phyloP scores from a whole-genome alignment of 768 basidiomycete species.

The Mrakia gelida region DNA sequence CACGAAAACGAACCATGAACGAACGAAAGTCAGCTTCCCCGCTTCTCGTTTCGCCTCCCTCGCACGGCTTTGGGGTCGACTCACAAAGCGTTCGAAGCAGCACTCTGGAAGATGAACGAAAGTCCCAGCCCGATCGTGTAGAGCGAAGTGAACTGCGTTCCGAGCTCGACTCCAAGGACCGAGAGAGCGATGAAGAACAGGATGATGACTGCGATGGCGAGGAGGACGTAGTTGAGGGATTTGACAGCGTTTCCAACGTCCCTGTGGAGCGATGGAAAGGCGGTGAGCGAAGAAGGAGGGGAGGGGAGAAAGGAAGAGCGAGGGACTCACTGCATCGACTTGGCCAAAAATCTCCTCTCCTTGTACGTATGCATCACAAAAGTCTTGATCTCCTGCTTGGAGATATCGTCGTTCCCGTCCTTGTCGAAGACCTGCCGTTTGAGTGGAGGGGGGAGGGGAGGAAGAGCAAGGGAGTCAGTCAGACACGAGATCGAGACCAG shows the following conservation, averaged over 20 bases:
- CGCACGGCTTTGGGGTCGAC: background rate
- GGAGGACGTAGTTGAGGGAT: constrained; percentile 61
- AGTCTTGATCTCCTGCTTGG: constrained; percentile 68
- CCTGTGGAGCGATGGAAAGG: background rate
- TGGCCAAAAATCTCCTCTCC: constrained; percentile 68
- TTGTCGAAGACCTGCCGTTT: constrained; percentile 44
- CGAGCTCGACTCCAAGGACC: constrained; percentile 58
- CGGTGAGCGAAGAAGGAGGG: too few species aligned
- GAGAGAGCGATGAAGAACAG: constrained; percentile 68
- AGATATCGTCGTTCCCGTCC: constrained; percentile 72
- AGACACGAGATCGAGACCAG: background rate
- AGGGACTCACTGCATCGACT: constrained; percentile 56
- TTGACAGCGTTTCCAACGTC: constrained; percentile 65
- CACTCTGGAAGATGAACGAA: constrained; percentile 74
- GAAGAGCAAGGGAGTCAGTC: too few species aligned
- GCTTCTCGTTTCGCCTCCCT: background rate
- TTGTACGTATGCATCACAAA: constrained; percentile 67
- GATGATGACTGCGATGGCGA: constrained; percentile 60
- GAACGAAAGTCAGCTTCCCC: background rate
- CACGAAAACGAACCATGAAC: background rate
- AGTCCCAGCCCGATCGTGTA: constrained; percentile 57
- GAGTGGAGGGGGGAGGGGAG: too few species aligned
- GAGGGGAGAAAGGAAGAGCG: too few species aligned
- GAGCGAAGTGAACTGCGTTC: constrained; percentile 50
- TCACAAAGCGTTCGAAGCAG: constrained; percentile 62